Evolutionary conservation across 164 flowering plant genomes (phyloP).

Genomic region (Nymphaea thermarum): DNA sequence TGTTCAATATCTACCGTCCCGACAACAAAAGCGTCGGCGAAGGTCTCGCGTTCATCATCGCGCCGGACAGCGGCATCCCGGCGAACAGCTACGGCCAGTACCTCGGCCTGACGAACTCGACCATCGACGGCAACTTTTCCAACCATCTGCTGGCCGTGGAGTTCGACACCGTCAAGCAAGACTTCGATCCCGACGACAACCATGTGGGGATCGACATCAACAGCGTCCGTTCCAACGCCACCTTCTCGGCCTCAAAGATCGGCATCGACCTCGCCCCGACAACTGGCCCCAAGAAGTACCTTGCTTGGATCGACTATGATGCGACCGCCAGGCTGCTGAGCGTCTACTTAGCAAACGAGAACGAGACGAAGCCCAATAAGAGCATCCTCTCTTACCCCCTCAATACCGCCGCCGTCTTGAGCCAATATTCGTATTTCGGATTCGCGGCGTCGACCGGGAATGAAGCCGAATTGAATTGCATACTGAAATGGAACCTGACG

Average conservation of each 20-base stretch:
- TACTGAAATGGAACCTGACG: slow-evolving; percentile 39
- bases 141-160: slow-evolving; percentile 51
- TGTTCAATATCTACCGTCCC: slow-evolving; percentile 25
- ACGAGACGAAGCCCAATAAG: slow-evolving; percentile 14
- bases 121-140: slow-evolving; percentile 21
- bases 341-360: slow-evolving; percentile 32
- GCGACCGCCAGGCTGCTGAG: slow-evolving; percentile 17
- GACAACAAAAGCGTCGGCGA: slow-evolving; percentile 21
- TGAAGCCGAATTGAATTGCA: slow-evolving; percentile 35
- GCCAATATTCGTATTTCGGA: slow-evolving; percentile 39
- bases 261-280: slow-evolving; percentile 17
- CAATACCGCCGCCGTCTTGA: slow-evolving; percentile 18
- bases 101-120: slow-evolving; percentile 47
- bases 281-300: slow-evolving; percentile 13
- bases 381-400: slow-evolving; percentile 24
- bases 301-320: slow-evolving; percentile 47
- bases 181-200: slow-evolving; percentile 43
- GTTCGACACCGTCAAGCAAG: slow-evolving; percentile 43
- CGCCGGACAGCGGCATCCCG: slow-evolving; percentile 26
- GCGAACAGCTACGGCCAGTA: slow-evolving; percentile 31
- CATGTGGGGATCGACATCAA: slow-evolving; percentile 53
- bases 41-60: slow-evolving; percentile 55
- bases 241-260: slow-evolving; percentile 14
- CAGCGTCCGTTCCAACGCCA: slow-evolving; percentile 19
- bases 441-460: slow-evolving; percentile 58